Conservation (phyloP, 23 red algal species). For the Gracilaria caudata region DNA sequence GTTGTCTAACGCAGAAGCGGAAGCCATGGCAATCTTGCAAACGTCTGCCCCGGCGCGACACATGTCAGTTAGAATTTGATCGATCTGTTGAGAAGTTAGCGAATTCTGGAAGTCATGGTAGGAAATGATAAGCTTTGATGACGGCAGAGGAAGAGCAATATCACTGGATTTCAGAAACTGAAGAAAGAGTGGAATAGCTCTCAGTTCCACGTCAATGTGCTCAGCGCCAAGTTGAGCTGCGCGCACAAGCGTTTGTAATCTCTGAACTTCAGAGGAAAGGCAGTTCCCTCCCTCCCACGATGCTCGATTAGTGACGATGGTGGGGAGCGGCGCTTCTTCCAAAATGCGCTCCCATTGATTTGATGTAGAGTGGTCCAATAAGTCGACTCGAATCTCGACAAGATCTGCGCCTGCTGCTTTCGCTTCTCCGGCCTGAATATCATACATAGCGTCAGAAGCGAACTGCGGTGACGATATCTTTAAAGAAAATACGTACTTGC, state of each 20-base stretch:
- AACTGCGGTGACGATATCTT: neutral
- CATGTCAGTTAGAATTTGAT: slow-evolving; percentile 48
- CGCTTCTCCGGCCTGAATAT: slow-evolving; percentile 25
- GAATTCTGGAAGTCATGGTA: slow-evolving; percentile 80
- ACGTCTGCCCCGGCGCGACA: slow-evolving; percentile 71
- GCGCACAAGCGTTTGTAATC: slow-evolving; percentile 63
- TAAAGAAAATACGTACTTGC: neutral
- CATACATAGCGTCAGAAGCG: neutral
- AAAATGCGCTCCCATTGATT: slow-evolving; percentile 73
- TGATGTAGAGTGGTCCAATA: slow-evolving; percentile 22
- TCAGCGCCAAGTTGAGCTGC: slow-evolving; percentile 56
- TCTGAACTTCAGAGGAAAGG: slow-evolving; percentile 49
- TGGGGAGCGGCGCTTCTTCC: slow-evolving; percentile 44
- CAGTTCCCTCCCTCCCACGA: slow-evolving; percentile 85
- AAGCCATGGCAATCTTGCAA: slow-evolving; percentile 88
- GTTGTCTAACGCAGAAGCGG: slow-evolving; percentile 54
- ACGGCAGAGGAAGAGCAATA: neutral
- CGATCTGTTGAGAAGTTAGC: slow-evolving; percentile 61
- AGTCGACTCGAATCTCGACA: slow-evolving; percentile 85
- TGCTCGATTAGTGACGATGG: slow-evolving; percentile 88
- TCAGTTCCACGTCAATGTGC: slow-evolving; percentile 93
- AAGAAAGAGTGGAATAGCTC: slow-evolving; percentile 42
- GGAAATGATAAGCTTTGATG: slow-evolving; percentile 79
- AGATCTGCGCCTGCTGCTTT: slow-evolving; percentile 77
- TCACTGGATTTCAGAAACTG: neutral